These are phyloP conservation scores for Colletotrichum sp. DNA, from an alignment of 2,329 filamentous ascomycete species.

Conservation along the genomic window DNA sequence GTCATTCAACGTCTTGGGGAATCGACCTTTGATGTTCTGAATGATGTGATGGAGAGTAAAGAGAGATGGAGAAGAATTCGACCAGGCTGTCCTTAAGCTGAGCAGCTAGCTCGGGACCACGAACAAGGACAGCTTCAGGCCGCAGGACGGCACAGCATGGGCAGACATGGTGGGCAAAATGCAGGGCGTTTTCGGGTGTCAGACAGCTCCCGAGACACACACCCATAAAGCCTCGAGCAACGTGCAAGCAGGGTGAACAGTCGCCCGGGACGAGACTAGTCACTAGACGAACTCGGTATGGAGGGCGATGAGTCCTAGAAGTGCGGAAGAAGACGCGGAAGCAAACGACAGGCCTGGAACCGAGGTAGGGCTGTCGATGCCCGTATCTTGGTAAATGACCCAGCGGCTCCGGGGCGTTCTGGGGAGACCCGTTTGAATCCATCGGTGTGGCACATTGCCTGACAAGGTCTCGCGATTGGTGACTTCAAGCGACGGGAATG, in stretches of 20 bases:
- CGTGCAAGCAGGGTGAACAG: background rate
- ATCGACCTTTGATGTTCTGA: background rate
- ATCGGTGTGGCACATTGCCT: constrained; percentile 6
- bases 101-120: background rate
- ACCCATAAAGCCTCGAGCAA: background rate
- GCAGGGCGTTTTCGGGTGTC: constrained; percentile 8
- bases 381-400: background rate
- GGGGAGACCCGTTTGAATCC: background rate
- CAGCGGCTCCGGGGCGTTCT: background rate
- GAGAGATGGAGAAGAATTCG: background rate
- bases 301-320: background rate
- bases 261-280: constrained; percentile 1
- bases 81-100: background rate
- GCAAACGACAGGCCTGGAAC: background rate
- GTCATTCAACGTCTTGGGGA: background rate
- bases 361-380: background rate
- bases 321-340: background rate
- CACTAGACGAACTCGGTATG: background rate
- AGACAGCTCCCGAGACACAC: constrained; percentile 14
- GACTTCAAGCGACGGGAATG: background rate
- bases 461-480: constrained; percentile 8
- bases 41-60: background rate
- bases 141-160: background rate
- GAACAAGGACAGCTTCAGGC: constrained; percentile 4
- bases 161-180: constrained; percentile 1